These are phyloP conservation scores for Aspergillus aculeatinus DNA, from an alignment of 2,329 filamentous ascomycete genomes.

Conservation along the genomic window DNA sequence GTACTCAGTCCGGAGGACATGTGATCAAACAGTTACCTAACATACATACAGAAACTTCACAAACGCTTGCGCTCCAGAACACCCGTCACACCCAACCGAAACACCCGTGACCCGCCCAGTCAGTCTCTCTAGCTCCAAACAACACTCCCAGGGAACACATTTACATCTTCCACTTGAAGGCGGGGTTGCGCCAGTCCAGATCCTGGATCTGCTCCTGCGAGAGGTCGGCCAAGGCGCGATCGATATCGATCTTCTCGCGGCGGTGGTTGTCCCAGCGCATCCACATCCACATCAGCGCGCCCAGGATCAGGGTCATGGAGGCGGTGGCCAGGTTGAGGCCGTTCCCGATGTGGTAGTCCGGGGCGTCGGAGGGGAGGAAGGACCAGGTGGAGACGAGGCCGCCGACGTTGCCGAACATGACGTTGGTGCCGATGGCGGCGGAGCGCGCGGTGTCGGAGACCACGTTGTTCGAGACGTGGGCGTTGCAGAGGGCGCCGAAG, in stretches of 20 bases:
- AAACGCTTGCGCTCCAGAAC: no score
- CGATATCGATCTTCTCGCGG: constrained; percentile 55
- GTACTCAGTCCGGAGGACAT: no score
- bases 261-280: constrained; percentile 63
- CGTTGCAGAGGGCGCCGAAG: constrained; percentile 65
- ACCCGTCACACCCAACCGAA: no score
- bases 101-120: background rate
- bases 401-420: constrained; percentile 74
- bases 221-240: constrained; percentile 56
- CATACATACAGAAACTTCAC: no score
- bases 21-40: no score
- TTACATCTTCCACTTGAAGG: constrained; percentile 16
- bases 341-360: constrained; percentile 69
- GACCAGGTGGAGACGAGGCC: constrained; percentile 66
- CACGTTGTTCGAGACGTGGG: constrained; percentile 68
- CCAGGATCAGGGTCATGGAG: constrained; percentile 55
- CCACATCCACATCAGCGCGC: constrained; percentile 55
- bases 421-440: constrained; percentile 64
- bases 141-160: background rate
- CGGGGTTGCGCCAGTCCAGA: constrained; percentile 66
- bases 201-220: constrained; percentile 56
- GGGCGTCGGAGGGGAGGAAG: constrained; percentile 62
- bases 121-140: background rate
- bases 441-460: constrained; percentile 68
- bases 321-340: constrained; percentile 66